A percentile compares a stretch with the other conserved stretches of the same genome.
phyloP scores from a whole-genome alignment of 129 eudicot genomes.

The Smallanthus sonchifolius region DNA sequence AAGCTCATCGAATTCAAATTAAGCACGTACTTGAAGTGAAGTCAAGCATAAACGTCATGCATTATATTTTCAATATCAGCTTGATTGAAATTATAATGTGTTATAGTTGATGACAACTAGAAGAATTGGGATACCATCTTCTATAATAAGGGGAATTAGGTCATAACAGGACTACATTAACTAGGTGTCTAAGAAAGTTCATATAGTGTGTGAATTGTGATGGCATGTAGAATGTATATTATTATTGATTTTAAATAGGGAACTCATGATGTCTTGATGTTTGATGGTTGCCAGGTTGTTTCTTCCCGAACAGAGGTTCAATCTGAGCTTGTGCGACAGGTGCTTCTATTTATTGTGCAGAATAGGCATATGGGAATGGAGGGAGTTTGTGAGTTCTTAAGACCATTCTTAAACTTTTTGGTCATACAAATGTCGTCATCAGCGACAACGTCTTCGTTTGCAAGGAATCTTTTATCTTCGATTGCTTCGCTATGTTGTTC shows the following conservation, averaged over 20 bases:
- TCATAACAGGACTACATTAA: background rate
- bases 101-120: background rate
- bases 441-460: constrained; percentile 34
- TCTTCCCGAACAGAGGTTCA: constrained; percentile 69
- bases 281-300: constrained; percentile 51
- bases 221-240: background rate
- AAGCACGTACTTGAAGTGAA: background rate
- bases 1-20: background rate
- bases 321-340: constrained; percentile 66
- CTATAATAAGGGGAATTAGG: background rate
- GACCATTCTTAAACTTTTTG: constrained; percentile 55
- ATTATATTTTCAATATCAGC: background rate
- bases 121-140: background rate
- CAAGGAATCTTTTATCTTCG: constrained; percentile 54
- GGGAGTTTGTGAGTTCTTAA: constrained; percentile 67
- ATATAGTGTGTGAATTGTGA: background rate
- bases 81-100: background rate
- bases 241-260: background rate
- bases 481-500: constrained; percentile 67
- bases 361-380: constrained; percentile 54
- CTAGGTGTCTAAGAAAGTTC: background rate
- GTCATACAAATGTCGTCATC: constrained; percentile 47
- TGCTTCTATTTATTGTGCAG: constrained; percentile 52
- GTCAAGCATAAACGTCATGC: background rate
- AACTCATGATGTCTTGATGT: constrained; percentile 9